Base-by-base conservation (phyloP, 179 eudicot genomes). In the Beta corolliflora region DNA sequence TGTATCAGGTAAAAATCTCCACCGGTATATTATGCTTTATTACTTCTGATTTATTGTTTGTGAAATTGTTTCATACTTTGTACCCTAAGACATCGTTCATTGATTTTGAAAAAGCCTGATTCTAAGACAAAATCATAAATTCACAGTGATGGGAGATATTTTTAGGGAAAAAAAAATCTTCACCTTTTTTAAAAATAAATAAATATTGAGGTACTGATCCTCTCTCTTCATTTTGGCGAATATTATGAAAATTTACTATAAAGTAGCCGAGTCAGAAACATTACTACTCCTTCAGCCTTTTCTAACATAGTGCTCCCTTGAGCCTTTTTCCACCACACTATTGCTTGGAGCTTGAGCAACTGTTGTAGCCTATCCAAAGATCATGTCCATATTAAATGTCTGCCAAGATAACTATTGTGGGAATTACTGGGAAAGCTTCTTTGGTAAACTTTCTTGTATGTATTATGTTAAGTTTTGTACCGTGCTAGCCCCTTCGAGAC, bases 1-100 rank as follows among this genome's bases (percentile, higher is more conserved):
- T 94, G 52, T 84, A 89, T 82, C 87, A 92, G 89, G 98, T 90
- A 60, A 85, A 79, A 85, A 79, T 50, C 52, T 75, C 9, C 18
- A 29, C 15, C 54, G 63, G 41, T n/a, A 50, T 61, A 25, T 61
- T 15, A 9, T 50, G 63, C 7, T 21, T 12, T 1, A n/a, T 19
- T 29, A 46, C 41, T 18, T 54, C 75, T 66, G 21, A 31, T 10
- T 15, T 18, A 67, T 36, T 67, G 66, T 9, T 10, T 2, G 4
- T 3, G 4, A 14, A 11, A 55, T 3, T 55, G 4, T 14, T 55
- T 10, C 1, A 55, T 55, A 7, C 11, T 55, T 54, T 55, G 59
- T 13, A 55, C 2, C 14, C 16, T 14, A 9, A 7, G 9, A 11
- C 59, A 13, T 55, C 2, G 2, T 55, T 14, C 59, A 64, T 29